Evolutionary conservation across 257 asterid species (phyloP).

Genomic region (Henckelia pumila): DNA sequence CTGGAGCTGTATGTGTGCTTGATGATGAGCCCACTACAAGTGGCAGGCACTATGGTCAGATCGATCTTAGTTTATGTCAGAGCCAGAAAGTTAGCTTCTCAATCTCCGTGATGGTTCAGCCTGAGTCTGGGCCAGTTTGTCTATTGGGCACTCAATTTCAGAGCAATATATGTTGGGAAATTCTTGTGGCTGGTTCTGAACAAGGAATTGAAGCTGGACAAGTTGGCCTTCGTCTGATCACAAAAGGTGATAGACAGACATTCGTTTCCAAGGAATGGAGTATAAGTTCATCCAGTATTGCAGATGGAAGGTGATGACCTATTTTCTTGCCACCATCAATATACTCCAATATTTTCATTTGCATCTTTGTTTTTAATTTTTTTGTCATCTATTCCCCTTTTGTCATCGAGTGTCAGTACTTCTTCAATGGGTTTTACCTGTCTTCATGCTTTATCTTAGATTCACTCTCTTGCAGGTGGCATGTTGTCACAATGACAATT

Average conservation of each 20-base stretch:
- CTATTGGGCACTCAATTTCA: conserved; percentile 93
- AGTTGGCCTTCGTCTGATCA: conserved; percentile 85
- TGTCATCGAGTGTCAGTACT: neutral
- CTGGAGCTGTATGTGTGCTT: conserved; percentile 93
- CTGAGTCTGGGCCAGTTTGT: conserved; percentile 97
- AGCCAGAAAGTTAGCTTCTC: conserved; percentile 83
- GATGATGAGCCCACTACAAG: conserved; percentile 99
- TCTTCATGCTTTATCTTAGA: conserved; percentile 12
- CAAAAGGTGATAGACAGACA: conserved; percentile 90
- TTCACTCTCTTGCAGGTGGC: conserved; percentile 71
- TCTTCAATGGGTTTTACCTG: conserved; percentile 8
- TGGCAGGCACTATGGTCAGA: conserved; percentile 90
- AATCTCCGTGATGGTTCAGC: conserved; percentile 86
- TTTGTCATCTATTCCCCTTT: neutral
- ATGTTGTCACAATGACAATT: conserved; percentile 79
- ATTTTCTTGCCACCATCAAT: neutral
- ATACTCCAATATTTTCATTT: conserved; percentile 7
- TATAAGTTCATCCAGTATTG: conserved; percentile 85
- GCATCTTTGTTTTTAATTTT: neutral
- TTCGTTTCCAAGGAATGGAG: conserved; percentile 93
- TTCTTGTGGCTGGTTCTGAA: conserved; percentile 97
- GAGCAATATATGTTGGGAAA: conserved; percentile 84
- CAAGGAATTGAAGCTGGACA: conserved; percentile 99
- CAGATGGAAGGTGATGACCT: conserved; percentile 85
- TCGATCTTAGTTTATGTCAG: conserved; percentile 75